Base-by-base conservation (phyloP, 345 rosid genomes). In the Odontarrhena argentea region DNA sequence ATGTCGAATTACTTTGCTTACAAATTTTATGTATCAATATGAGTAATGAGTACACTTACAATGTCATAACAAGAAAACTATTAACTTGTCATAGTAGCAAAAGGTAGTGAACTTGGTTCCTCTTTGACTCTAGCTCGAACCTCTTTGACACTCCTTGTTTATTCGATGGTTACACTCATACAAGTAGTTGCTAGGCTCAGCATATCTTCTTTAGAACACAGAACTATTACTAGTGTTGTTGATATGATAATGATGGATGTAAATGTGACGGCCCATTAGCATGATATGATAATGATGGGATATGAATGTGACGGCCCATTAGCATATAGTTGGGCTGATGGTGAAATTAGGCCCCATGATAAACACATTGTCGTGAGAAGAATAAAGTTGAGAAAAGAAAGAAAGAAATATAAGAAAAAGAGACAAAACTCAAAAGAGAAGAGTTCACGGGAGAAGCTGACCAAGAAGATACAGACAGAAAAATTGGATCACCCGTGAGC, bases 391-490 rank as follows among this genome's bases (percentile, higher is more conserved):
- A 18, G 18, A 10, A 12, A 43, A 52, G 7, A 52, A 59, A 69
- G 11, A 69, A 9, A 68, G 7, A 43, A 44, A 24, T 3, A 54
- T 3, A 54, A 60, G 24, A 24, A 15, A 70, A 8, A 50, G 59
- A 49, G 66, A 70, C 24, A 69, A 43, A 70, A 53, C 50, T 36
- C 41, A 26, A 28, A 45, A 62, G 40, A 42, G 34, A 38, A 38
- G 42, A 48, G 65, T 11, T 64, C 76, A 72, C 70, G 76, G 66
- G 70, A 72, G 65, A 72, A 56, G 70, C 8, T 34, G 65, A 72
- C 53, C 45, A 64, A 72, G 70, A 72, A 72, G 66, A 71, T 48
- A 65, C 54, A 57, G 62, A 38, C 68, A 70, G 63, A 54, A 38
- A 57, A 8, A 30, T 64, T 41, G 53, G 46, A 64, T 49, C 54